Percentiles rank a stretch among this genome's conserved stretches.
Conservation (phyloP, 495 filamentous ascomycete species). For the Daldinia caldariorum region DNA sequence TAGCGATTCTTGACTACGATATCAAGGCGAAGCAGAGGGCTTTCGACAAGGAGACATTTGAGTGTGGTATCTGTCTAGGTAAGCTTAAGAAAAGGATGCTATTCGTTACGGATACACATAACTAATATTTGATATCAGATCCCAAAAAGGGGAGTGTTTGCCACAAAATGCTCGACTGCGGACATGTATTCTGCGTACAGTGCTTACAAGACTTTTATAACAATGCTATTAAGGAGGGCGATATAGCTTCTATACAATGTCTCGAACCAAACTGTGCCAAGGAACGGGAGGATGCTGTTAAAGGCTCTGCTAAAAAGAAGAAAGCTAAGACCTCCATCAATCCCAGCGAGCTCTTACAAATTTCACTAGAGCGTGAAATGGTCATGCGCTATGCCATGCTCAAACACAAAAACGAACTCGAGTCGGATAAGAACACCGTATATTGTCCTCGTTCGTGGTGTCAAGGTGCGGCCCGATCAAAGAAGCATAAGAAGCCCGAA, state of each 20-base stretch:
- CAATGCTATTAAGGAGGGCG: slow-evolving; percentile 83
- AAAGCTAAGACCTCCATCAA: slow-evolving; percentile 72
- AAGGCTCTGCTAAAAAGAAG: slow-evolving; percentile 45
- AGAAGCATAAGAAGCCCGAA: slow-evolving; percentile 76
- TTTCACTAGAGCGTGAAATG: slow-evolving; percentile 74
- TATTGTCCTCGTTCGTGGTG: slow-evolving; percentile 96
- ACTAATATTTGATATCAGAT: slow-evolving; percentile 61
- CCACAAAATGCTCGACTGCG: slow-evolving; percentile 79
- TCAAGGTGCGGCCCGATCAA: slow-evolving; percentile 85
- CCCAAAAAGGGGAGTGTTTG: slow-evolving; percentile 89
- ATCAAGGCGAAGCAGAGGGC: slow-evolving; percentile 72
- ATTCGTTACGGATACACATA: slow-evolving; percentile 1
- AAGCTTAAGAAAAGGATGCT: slow-evolving; percentile 24
- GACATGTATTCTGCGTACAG: slow-evolving; percentile 86
- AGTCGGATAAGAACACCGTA: slow-evolving; percentile 90
- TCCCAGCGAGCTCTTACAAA: slow-evolving; percentile 88
- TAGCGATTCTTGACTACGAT: slow-evolving; percentile 81
- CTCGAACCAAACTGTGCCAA: slow-evolving; percentile 79
- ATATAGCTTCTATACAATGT: slow-evolving; percentile 80
- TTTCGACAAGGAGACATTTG: slow-evolving; percentile 86
- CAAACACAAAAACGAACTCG: slow-evolving; percentile 90
- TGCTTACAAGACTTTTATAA: slow-evolving; percentile 93
- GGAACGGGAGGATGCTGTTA: slow-evolving; percentile 53
- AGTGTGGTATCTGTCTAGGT: slow-evolving; percentile 87
- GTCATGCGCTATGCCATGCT: slow-evolving; percentile 88